phyloP scores from a whole-genome alignment of 2,329 filamentous ascomycete species.

The Colletotrichum sp. region DNA sequence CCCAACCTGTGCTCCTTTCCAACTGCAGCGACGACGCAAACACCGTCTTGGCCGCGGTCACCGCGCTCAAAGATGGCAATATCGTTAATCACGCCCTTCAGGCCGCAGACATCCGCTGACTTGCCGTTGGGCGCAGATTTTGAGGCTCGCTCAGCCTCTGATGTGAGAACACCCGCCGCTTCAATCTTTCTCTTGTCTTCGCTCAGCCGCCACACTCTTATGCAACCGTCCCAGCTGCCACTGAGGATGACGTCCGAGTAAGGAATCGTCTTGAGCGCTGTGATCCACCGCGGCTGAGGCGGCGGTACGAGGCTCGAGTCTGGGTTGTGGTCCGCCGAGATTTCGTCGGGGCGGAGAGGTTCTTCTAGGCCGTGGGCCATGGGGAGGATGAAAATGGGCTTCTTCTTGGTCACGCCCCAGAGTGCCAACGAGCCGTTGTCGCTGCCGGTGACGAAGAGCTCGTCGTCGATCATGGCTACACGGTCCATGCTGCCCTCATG shows the following conservation, averaged over 20 bases:
- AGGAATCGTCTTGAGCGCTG: slow-evolving; percentile 82
- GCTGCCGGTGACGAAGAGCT: slow-evolving; percentile 89
- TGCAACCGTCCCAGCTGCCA: slow-evolving; percentile 91
- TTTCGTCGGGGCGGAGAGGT: slow-evolving; percentile 68
- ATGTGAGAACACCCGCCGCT: slow-evolving; percentile 65
- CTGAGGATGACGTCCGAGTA: slow-evolving; percentile 90
- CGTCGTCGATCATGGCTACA: slow-evolving; percentile 86
- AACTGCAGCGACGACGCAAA: slow-evolving; percentile 85
- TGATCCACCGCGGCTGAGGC: slow-evolving; percentile 85
- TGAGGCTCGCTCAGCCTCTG: slow-evolving; percentile 17
- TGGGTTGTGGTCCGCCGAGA: slow-evolving; percentile 74
- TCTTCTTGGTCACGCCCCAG: slow-evolving; percentile 94
- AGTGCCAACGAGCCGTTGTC: slow-evolving; percentile 88
- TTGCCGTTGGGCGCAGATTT: slow-evolving; percentile 17
- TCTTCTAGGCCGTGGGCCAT: slow-evolving; percentile 87
- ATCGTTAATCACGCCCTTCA: slow-evolving; percentile 83
- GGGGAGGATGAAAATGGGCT: slow-evolving; percentile 80
- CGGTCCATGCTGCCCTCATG: slow-evolving; percentile 88
- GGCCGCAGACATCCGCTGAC: slow-evolving; percentile 25
- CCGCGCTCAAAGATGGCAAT: slow-evolving; percentile 87
- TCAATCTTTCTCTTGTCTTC: slow-evolving; percentile 84
- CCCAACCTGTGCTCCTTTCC: slow-evolving; percentile 88
- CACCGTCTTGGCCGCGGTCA: slow-evolving; percentile 74
- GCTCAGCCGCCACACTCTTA: slow-evolving; percentile 84
- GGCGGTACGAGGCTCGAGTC: slow-evolving; percentile 63